Percentiles rank a stretch among this genome's conserved stretches.
Conservation (phyloP, 2,329 filamentous ascomycete species). For the Colletotrichum sp. region DNA sequence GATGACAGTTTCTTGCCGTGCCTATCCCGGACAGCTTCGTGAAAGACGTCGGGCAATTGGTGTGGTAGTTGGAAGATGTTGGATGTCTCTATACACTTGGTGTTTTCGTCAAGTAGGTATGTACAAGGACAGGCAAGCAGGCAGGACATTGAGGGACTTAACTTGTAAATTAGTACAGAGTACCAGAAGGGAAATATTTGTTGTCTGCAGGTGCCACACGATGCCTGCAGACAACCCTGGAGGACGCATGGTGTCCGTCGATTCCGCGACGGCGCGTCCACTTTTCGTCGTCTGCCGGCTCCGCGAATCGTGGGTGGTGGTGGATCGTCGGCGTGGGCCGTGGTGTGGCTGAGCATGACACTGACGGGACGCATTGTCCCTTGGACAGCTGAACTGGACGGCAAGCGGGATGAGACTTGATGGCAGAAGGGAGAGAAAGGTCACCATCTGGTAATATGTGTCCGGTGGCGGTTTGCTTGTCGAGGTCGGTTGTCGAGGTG, state of each 20-base stretch:
- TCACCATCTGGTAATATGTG: not conserved
- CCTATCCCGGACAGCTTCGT: not conserved
- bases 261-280: not conserved
- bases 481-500: not conserved
- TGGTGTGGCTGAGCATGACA: conserved; percentile 15
- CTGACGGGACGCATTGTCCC: not conserved
- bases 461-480: not conserved
- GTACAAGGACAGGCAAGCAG: not conserved
- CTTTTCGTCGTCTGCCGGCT: not conserved
- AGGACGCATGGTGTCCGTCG: not conserved
- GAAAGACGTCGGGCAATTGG: not conserved
- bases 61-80: not conserved
- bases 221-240: not conserved
- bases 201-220: not conserved
- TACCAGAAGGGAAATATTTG: not conserved
- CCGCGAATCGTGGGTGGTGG: not conserved
- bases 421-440: not conserved
- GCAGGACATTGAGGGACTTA: not conserved
- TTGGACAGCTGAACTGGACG: not conserved
- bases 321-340: not conserved
- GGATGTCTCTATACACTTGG: too few relatives aligned
- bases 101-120: not conserved
- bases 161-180: not conserved
- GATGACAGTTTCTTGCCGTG: not conserved
- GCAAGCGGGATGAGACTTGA: not conserved